Evolutionary conservation across 768 basidiomycete species (phyloP), one percentile per base, ranked within the genome.

Genomic region (Baorangia bicolor): DNA sequence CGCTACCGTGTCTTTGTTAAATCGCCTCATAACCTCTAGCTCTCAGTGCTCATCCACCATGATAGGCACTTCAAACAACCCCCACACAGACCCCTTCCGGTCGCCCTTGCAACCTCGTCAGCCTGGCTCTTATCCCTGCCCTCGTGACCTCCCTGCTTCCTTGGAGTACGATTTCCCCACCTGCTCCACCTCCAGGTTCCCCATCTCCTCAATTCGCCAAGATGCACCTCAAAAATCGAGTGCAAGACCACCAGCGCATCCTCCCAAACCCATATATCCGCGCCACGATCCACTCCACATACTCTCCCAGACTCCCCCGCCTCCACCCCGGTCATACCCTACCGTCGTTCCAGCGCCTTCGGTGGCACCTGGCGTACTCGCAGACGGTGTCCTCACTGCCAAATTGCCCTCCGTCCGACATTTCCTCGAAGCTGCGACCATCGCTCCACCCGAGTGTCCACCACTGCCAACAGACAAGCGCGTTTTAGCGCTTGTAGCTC

Each of bases 401-500:
- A 76, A 74, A 37, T 74, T 78, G 38, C 81, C 82, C 18, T 71
- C 74, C 28, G 83, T 86, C 5, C 74, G 76, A 47, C 61, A 69
- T 20, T 80, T 81, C 63, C 78, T 87, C 60, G 64, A 69, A 4
- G 70, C 71, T 38, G 76, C 70, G n/a, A 48, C 62, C 35, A 77
- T 51, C 73, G 79, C 53, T 49, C 59, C 73, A 60, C 68, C 71
- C 73, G 66, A 70, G 69, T 82, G 56, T 73, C 80, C 51, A 4
- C 70, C 33, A 53, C 74, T 34, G 64, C 81, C 47, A 74, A 77
- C 39, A 70, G 79, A 53, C 65, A 64, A 60, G 37, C 64, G 76
- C 53, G 67, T 86, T 53, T 78, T 84, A 56, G 77, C 79, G 27
- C 80, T 88, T 49, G 82, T 80, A 5, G 86, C 86, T 3, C 79